Base-by-base conservation (phyloP, 768 basidiomycete species). In the Piloderma croceum region DNA sequence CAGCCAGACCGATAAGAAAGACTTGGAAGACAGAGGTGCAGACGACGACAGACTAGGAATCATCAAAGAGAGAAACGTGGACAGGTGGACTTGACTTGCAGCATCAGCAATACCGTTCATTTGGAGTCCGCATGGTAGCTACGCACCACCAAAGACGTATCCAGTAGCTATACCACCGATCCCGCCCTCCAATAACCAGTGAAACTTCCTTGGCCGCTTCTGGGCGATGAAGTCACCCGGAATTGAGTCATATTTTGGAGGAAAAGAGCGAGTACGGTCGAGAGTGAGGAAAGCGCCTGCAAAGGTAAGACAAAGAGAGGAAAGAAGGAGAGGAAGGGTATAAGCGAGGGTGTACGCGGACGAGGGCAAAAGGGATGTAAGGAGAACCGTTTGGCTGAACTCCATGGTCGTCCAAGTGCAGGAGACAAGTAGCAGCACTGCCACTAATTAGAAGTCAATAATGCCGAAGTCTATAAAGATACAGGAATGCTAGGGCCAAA, bases 251-350 rank as follows among this genome's bases (percentile, higher is more conserved):
- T 62, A 60, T 6, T 60, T 58, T 24, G 75, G 68, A 1, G 73
- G 62, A 50, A 86, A 83, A 6, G 75, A 70, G 27, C 79, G 72
- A 17, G 81, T 76, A 29, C 83, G 77, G 53, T 84, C 81, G 36
- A 86, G 70, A 13, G 74, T 83, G 17, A 84, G 63, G 57, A 86
- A 84, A 3, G 80, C 70, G n/a, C 83, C 81, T n/a, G 79, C 65
- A 52, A 83, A 79, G 6, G 73, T 74, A 25, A 81, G 63, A 18
- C 76, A 44, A 29, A 79, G 37, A 7, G 81, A 83, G 5, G 77
- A 43, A 3, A 77, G 54, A 23, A 85, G 63, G n/a, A 86, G 63
- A 37, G 81, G 81, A 20, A 83, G 51, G 23, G 73, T 51, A 53
- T 83, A 83, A 29, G 71, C 70, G 22, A 83, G 68, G 19, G 68